Conservation (phyloP, 225 moss, liverwort and hornwort species). For the Anthoceros angustus region DNA sequence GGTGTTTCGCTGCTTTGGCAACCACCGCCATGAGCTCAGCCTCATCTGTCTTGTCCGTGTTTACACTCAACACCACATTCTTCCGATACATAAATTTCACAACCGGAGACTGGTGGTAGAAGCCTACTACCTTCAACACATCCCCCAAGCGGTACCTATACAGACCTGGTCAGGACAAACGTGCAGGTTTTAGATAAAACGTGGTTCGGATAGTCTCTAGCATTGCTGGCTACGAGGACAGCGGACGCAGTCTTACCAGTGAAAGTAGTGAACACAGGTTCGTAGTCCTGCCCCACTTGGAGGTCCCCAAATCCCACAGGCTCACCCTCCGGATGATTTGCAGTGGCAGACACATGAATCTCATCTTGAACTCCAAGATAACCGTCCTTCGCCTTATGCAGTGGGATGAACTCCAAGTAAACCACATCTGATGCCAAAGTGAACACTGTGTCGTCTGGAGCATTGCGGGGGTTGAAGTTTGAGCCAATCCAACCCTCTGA, state of each 20-base stretch:
- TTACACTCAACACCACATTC: conserved; percentile 41
- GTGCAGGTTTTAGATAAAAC: not conserved
- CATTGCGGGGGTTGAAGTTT: conserved; percentile 31
- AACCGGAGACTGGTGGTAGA: conserved; percentile 36
- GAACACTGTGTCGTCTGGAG: conserved; percentile 41
- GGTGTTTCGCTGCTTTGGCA: conserved; percentile 17
- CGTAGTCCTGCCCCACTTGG: conserved; percentile 55
- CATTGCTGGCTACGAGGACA: not conserved
- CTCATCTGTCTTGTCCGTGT: conserved; percentile 59
- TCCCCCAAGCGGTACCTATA: conserved; percentile 72
- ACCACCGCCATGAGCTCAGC: conserved; percentile 44
- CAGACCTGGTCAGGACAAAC: conserved; percentile 29
- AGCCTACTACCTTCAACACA: conserved; percentile 52
- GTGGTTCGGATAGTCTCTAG: not conserved
- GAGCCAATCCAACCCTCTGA: conserved; percentile 50
- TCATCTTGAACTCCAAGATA: conserved; percentile 5
- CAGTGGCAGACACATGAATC: not conserved
- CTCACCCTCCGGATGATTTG: not conserved
- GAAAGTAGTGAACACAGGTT: conserved; percentile 57
- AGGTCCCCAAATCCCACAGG: conserved; percentile 45
- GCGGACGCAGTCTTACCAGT: conserved; percentile 19
- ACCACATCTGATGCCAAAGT: conserved; percentile 46
- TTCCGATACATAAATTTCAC: conserved; percentile 53
- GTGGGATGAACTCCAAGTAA: conserved; percentile 68
- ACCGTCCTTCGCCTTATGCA: conserved; percentile 8